Conservation (phyloP, 1,284 basidiomycete genomes). For the Entoloma clypeatum region DNA sequence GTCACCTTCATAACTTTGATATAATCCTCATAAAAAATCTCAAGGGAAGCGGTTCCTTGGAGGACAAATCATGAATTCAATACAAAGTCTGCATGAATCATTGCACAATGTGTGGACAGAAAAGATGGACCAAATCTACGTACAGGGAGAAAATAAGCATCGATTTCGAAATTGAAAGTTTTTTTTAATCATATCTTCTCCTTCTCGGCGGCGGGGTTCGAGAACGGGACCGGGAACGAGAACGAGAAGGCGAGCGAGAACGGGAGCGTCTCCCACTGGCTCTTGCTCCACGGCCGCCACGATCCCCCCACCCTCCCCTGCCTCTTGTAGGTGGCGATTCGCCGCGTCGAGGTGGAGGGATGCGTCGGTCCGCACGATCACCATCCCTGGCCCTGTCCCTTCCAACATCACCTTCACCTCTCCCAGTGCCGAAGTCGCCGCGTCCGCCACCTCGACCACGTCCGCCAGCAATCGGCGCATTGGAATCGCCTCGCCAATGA, state of each 20-base stretch:
- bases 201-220: conserved; percentile 20
- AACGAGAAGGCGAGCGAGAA: conserved; percentile 28
- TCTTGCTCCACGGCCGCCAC: conserved; percentile 39
- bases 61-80: too few species aligned
- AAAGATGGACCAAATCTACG: too few species aligned
- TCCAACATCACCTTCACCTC: conserved; percentile 36
- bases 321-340: conserved; percentile 41
- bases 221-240: conserved; percentile 15
- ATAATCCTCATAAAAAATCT: too few species aligned
- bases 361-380: conserved; percentile 28
- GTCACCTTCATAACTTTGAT: too few species aligned
- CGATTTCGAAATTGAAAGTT: too few species aligned
- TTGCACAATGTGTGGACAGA: too few species aligned
- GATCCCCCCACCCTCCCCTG: conserved; percentile 35
- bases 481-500: conserved; percentile 66
- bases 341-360: conserved; percentile 44
- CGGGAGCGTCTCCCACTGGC: conserved; percentile 35
- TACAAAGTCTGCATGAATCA: too few species aligned
- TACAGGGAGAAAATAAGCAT: too few species aligned
- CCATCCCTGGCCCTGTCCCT: conserved; percentile 34
- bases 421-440: too few species aligned
- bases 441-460: conserved; percentile 32
- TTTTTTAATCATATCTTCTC: conserved; percentile 28
- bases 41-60: too few species aligned
- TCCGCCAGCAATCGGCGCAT: conserved; percentile 33